These are phyloP conservation scores for Gardenia jasminoides DNA, from an alignment of 257 asterid species.

Conservation along the genomic window DNA sequence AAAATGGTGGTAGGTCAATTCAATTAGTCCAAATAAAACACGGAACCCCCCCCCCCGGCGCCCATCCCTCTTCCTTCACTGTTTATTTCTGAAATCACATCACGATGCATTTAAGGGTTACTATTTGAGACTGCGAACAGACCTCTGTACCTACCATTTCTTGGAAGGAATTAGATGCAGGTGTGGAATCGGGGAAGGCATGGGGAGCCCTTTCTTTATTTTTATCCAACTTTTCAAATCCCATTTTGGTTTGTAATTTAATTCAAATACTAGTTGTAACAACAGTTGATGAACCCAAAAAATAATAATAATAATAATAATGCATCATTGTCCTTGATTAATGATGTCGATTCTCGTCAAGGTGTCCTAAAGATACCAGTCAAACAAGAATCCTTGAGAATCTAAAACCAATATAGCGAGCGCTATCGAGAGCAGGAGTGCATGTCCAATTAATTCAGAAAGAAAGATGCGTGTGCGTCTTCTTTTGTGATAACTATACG, in stretches of 20 bases:
- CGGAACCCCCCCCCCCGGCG: neutral
- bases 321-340: neutral
- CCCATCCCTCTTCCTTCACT: neutral
- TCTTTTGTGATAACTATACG: neutral
- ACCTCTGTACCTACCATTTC: too few relatives aligned
- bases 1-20: too few relatives aligned
- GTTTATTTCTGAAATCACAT: too few relatives aligned
- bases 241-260: neutral
- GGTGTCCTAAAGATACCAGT: neutral
- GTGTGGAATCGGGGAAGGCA: too few relatives aligned
- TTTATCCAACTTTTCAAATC: neutral
- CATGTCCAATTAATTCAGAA: neutral
- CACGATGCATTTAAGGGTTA: too few relatives aligned
- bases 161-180: too few relatives aligned
- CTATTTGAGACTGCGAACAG: too few relatives aligned
- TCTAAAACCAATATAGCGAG: neutral
- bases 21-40: neutral
- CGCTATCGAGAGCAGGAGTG: too few relatives aligned
- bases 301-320: too few relatives aligned
- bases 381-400: slow-evolving; percentile 5
- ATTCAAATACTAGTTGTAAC: neutral
- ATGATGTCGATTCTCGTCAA: slow-evolving; percentile 1
- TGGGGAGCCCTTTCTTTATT: neutral
- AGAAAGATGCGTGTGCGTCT: neutral
- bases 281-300: neutral